Evolutionary conservation across 2,329 filamentous ascomycete genomes (phyloP), one percentile per base, ranked within the genome.

Genomic region (Lasiodiplodia hormozganensis): DNA sequence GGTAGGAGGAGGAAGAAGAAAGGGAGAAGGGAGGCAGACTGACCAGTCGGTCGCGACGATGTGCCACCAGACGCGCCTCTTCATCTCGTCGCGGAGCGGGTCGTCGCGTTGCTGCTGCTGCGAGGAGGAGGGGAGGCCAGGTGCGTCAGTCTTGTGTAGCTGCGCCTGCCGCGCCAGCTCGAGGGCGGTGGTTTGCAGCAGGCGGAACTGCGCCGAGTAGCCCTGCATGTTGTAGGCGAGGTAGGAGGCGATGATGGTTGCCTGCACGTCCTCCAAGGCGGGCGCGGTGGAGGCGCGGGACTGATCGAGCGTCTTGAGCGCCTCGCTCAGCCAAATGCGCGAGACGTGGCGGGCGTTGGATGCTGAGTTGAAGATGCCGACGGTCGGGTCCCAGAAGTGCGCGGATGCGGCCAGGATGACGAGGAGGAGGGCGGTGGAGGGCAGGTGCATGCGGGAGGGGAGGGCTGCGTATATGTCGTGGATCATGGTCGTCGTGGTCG

Each of bases 61-160:
- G 71, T 82, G 80, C 80, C 80, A 82, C 80, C 79, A 82, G 2
- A 81, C 70, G n/a, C 80, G 76, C 38, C 81, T 70, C 31, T 76
- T 75, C 2, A 78, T 75, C 58, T 82, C 81, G 8, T 76, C 71
- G n/a, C 72, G 70, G 7, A 56, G 10, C 8, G 75, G 72, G 1
- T 34, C 31, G 38, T 76, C 23, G 18, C 70, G 18, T 73, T 62
- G 6, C 6, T 5, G 31, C 67, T 40, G 14, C 57, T 62, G 23
- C 67, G 70, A 16, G 57, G 65, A 18, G 14, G 8, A 2, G 11
- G 51, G 10, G 18, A 21, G 2, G 21, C 23, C 18, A n/a, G 72
- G 66, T 43, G 62, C 60, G 21, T 75, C 73, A 8, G 70, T 64
- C 18, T 62, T 65, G 57, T 74, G 73, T 0, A 74, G 21, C 69